phyloP scores from a whole-genome alignment of 257 asterid species.

The Forsythia viridissima region DNA sequence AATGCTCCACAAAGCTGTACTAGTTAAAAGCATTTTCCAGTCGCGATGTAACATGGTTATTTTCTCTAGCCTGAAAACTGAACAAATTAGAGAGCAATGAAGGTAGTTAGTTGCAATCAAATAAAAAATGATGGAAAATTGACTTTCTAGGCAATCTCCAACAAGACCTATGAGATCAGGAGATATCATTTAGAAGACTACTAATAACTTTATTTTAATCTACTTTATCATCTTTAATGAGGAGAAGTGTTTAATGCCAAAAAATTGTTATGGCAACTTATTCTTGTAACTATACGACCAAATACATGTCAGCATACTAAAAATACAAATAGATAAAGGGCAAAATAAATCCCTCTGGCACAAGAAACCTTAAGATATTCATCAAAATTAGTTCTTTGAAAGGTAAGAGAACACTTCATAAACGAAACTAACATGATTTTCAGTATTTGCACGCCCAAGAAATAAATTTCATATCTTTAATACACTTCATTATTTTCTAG shows the following conservation, averaged over 20 bases:
- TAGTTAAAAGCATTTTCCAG: background rate
- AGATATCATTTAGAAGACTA: too few relatives aligned
- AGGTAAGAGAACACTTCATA: background rate
- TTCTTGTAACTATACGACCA: conserved; percentile 6
- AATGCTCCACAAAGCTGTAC: background rate
- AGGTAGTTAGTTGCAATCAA: too few relatives aligned
- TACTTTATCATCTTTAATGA: too few relatives aligned
- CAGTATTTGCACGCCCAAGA: conserved; percentile 22
- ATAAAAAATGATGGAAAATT: background rate
- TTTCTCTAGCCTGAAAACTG: background rate
- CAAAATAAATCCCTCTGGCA: too few relatives aligned
- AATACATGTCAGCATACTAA: background rate
- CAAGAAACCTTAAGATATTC: background rate
- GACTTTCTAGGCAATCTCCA: too few relatives aligned
- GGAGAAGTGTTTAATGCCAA: background rate
- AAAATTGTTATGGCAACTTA: background rate
- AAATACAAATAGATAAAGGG: background rate
- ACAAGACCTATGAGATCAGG: too few relatives aligned
- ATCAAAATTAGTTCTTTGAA: background rate
- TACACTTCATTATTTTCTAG: background rate
- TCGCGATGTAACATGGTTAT: background rate
- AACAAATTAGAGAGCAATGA: background rate
- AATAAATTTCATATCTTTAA: conserved; percentile 13
- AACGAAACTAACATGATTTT: conserved; percentile 4
- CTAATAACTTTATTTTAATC: too few relatives aligned